These are phyloP conservation scores for Xylaria sp. DNA, from an alignment of 2,329 filamentous ascomycete species.

Conservation along the genomic window DNA sequence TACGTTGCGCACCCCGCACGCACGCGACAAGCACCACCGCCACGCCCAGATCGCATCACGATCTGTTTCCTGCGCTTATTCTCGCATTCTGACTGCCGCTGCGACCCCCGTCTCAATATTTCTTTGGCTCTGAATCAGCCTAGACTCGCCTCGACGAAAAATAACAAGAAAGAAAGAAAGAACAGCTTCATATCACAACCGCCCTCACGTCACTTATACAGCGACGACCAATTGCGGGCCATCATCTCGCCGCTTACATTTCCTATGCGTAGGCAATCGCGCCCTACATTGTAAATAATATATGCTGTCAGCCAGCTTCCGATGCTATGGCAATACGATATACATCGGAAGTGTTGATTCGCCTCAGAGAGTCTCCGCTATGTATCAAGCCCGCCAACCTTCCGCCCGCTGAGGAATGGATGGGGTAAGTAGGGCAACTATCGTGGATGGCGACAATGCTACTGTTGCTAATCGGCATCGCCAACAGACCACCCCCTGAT, in stretches of 20 bases:
- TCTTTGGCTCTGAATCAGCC: slow-evolving; percentile 11
- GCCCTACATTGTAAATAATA: slow-evolving; percentile 26
- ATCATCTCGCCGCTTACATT: neutral
- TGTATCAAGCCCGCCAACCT: slow-evolving; percentile 82
- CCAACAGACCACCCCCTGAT: slow-evolving; percentile 58
- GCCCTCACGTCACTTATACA: neutral
- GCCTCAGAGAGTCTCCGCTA: slow-evolving; percentile 82
- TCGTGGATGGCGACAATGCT: neutral
- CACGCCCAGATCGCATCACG: slow-evolving; percentile 13
- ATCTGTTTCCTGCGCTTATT: slow-evolving; percentile 12
- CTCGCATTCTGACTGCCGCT: slow-evolving; percentile 10
- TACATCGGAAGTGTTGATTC: slow-evolving; percentile 78
- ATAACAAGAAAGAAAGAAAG: slow-evolving; percentile 6
- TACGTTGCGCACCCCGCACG: slow-evolving; percentile 31
- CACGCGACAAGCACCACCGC: slow-evolving; percentile 18
- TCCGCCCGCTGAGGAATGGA: slow-evolving; percentile 92
- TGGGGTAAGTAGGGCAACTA: slow-evolving; percentile 74
- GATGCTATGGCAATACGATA: slow-evolving; percentile 72
- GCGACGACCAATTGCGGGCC: neutral
- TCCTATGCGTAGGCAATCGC: slow-evolving; percentile 20
- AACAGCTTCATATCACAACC: slow-evolving; percentile 1
- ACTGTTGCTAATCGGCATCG: slow-evolving; percentile 29
- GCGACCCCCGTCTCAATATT: slow-evolving; percentile 22
- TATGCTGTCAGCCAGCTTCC: slow-evolving; percentile 30
- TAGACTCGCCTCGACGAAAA: neutral